Evolutionary conservation across 108 stramenopile species (phyloP).

Genomic region (Seminavis robusta): DNA sequence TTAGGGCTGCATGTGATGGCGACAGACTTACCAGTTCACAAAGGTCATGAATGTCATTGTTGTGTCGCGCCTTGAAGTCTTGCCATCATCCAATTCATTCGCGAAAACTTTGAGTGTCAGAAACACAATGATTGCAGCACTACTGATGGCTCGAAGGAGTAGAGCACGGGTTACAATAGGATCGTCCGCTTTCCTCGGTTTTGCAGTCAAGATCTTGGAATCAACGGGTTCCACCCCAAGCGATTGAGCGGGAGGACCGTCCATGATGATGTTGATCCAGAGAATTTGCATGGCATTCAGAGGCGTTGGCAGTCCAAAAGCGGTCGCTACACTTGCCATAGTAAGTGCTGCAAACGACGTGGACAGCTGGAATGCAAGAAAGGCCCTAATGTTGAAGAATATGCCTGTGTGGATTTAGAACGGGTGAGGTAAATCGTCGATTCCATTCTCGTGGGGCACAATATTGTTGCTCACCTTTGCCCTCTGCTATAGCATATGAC

Average conservation of each 20-base stretch:
- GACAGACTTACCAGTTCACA: no score
- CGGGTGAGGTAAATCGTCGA: neutral
- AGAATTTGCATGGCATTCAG: conserved; percentile 98
- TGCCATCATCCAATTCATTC: conserved; percentile 78
- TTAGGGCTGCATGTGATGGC: no score
- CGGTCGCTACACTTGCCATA: conserved; percentile 88
- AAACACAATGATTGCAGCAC: conserved; percentile 82
- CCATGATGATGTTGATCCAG: conserved; percentile 99
- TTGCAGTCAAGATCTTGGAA: conserved; percentile 72
- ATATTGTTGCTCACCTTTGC: conserved; percentile 50
- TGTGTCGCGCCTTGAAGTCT: conserved; percentile 84
- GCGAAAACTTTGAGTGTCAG: conserved; percentile 89
- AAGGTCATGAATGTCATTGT: conserved; percentile 99
- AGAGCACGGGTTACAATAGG: conserved; percentile 86
- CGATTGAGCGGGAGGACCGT: conserved; percentile 91
- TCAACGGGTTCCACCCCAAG: conserved; percentile 94
- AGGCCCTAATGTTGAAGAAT: conserved; percentile 98
- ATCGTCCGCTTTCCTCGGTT: conserved; percentile 86
- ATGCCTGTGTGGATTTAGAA: conserved; percentile 45
- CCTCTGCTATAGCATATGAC: conserved; percentile 90
- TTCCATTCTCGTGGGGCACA: no score
- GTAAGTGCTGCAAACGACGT: conserved; percentile 94
- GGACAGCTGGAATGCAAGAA: conserved; percentile 92
- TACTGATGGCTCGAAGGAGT: conserved; percentile 77
- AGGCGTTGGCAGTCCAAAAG: conserved; percentile 82